phyloP scores from a whole-genome alignment of 345 rosid genomes.

The Trapa incisa region DNA sequence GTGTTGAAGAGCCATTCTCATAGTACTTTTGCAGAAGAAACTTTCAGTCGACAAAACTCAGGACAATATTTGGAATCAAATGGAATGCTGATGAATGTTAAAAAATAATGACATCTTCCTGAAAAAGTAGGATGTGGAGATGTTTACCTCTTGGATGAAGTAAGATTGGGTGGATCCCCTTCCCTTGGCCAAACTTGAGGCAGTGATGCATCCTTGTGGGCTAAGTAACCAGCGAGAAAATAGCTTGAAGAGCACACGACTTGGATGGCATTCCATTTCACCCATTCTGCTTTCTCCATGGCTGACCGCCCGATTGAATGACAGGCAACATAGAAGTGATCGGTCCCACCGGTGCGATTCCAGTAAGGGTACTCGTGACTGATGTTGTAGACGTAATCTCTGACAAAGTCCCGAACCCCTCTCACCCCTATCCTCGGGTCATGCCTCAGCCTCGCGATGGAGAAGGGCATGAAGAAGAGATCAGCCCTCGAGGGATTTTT shows the following conservation, averaged over 20 bases:
- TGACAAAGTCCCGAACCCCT: slow-evolving; percentile 33
- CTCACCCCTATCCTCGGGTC: slow-evolving; percentile 26
- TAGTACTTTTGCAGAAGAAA: neutral
- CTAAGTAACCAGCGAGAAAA: slow-evolving; percentile 32
- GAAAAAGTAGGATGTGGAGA: neutral
- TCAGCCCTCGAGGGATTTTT: slow-evolving; percentile 34
- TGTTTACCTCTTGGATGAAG: slow-evolving; percentile 33
- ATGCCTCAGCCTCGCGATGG: slow-evolving; percentile 44
- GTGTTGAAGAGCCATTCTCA: neutral
- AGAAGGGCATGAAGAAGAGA: slow-evolving; percentile 49
- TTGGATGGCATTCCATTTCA: slow-evolving; percentile 42
- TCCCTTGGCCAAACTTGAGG: slow-evolving; percentile 62
- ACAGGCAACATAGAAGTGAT: slow-evolving; percentile 56
- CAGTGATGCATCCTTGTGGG: slow-evolving; percentile 49
- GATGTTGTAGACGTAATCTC: slow-evolving; percentile 28
- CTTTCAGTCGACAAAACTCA: no score
- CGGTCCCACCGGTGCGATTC: slow-evolving; percentile 52
- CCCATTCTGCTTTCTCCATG: slow-evolving; percentile 26
- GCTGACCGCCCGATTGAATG: slow-evolving; percentile 47
- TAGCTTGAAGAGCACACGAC: slow-evolving; percentile 54
- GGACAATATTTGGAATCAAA: neutral
- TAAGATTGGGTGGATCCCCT: slow-evolving; percentile 30
- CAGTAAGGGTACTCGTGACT: slow-evolving; percentile 41
- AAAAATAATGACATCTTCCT: neutral
- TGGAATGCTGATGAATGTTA: neutral